phyloP scores from a whole-genome alignment of 2,329 filamentous ascomycete genomes.

The Penicillium oxalicum region DNA sequence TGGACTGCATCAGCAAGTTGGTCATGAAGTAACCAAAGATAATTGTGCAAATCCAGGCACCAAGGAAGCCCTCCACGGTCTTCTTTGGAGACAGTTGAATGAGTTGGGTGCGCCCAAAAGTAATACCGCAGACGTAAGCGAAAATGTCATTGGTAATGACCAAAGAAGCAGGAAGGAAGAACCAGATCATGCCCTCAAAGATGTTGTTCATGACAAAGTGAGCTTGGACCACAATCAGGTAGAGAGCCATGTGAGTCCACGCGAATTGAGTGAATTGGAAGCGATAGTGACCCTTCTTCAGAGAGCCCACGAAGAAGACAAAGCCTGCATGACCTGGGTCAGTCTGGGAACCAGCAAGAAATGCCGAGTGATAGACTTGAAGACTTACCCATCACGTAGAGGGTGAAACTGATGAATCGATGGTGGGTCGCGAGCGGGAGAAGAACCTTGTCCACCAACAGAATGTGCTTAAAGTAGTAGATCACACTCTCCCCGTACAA shows the following conservation, averaged over 20 bases:
- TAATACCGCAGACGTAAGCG: constrained; percentile 95
- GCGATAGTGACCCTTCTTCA: constrained; percentile 92
- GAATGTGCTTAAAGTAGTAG: constrained; percentile 99
- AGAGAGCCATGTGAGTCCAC: constrained; percentile 99
- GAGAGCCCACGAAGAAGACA: constrained; percentile 92
- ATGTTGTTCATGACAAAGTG: constrained; percentile 99
- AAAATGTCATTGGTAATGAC: constrained; percentile 99
- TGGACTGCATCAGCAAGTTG: constrained; percentile 78
- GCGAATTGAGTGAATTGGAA: constrained; percentile 99
- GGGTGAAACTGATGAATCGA: constrained; percentile 95
- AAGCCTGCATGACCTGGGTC: constrained; percentile 58
- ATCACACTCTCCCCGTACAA: constrained; percentile 98
- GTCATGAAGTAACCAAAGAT: constrained; percentile 77
- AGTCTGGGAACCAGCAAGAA: constrained; percentile 4
- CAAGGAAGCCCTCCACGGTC: constrained; percentile 95
- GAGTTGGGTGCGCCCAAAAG: constrained; percentile 89
- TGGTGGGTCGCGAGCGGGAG: constrained; percentile 94
- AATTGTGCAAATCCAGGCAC: constrained; percentile 91
- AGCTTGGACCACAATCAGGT: constrained; percentile 93
- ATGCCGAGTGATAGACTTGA: constrained; percentile 8
- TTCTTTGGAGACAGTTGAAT: constrained; percentile 99
- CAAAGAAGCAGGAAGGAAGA: constrained; percentile 88
- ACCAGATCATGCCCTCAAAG: constrained; percentile 99
- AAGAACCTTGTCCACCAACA: constrained; percentile 87
- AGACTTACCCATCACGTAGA: constrained; percentile 84